Base-by-base conservation (phyloP, 2,329 filamentous ascomycete species). In the Trichophyton mentagrophytes region DNA sequence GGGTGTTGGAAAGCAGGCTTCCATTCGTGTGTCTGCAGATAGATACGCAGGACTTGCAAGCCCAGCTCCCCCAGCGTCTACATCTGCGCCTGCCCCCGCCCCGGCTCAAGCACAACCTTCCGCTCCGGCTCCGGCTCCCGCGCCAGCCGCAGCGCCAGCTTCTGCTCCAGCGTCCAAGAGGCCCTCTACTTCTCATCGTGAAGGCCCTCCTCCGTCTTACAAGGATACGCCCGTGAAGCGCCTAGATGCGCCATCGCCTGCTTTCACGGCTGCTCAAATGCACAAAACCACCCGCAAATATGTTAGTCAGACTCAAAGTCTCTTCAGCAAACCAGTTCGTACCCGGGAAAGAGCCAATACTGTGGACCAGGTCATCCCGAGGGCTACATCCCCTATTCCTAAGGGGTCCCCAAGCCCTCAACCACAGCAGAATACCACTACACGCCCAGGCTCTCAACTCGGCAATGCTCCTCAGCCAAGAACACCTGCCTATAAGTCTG, bases 191-290 rank as follows among this genome's bases (percentile, higher is more conserved):
- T 80, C 84, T 8, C 81, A 85, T 72, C 79, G 88, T 66, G 86
- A 85, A 27, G 91, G 89, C 8, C 90, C 91, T 4, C 92, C 92
- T 1, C 92, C 92, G 3, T 89, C 88, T 0, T 97, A 96, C 69
- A 88, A 92, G 62, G 83, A 80, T 61, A 75, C 84, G 55, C 83
- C 86, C 57, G 81, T 90, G 53, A 89, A 88, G 70, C 82, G 89
- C 62, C 81, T 97, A 3, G 93, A 90, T 60, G 88, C 92, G 11
- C 95, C 93, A 1, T 87, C 92, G 62, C 90, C 92, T 1, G 93
- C 93, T 1, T 90, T 95, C 63, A 99, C 95, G 0, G 88, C 90
- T 3, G 89, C 87, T 64, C 89, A 93, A 56, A 99, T 99, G 95
- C 89, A 96, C 70, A 89, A 95, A 72, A 89, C 91, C 3, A 93